These are phyloP conservation scores for Penicillium capsulatum DNA, from an alignment of 2,329 filamentous ascomycete genomes.

Conservation along the genomic window DNA sequence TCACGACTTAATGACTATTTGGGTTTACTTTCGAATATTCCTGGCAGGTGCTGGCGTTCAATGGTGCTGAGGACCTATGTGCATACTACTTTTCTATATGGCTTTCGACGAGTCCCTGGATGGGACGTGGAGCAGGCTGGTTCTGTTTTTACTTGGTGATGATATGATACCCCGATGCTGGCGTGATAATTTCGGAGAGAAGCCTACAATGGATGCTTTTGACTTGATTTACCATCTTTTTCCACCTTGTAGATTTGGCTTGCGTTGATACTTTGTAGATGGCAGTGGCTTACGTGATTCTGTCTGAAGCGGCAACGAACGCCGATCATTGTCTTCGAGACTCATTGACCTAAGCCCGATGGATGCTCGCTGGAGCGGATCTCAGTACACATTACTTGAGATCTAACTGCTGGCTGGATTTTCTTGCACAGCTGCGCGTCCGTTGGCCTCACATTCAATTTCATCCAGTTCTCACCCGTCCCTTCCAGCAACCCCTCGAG, in stretches of 20 bases:
- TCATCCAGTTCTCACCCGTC: slow-evolving; percentile 6
- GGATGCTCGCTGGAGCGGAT: slow-evolving; percentile 4
- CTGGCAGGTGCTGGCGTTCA: slow-evolving; percentile 16
- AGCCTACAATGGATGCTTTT: slow-evolving; percentile 10
- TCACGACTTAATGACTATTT: slow-evolving; percentile 23
- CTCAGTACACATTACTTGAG: not conserved
- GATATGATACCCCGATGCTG: slow-evolving; percentile 31
- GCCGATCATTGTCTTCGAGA: slow-evolving; percentile 14
- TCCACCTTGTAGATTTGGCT: too few relatives aligned
- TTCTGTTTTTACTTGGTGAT: slow-evolving; percentile 23
- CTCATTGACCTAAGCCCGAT: slow-evolving; percentile 6
- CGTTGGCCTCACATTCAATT: slow-evolving; percentile 4
- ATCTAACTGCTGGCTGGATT: not conserved
- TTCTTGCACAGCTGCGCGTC: slow-evolving; percentile 4
- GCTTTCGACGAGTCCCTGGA: slow-evolving; percentile 3
- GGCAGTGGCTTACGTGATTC: slow-evolving; percentile 21
- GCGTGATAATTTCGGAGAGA: slow-evolving; percentile 13
- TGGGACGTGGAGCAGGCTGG: slow-evolving; percentile 14
- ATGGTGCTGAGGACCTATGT: slow-evolving; percentile 3
- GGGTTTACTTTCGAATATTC: not conserved
- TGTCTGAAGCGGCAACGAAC: slow-evolving; percentile 6
- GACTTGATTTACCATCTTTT: too few relatives aligned
- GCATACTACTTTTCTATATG: slow-evolving; percentile 7
- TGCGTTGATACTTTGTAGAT: too few relatives aligned
- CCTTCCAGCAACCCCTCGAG: slow-evolving; percentile 3